Evolutionary conservation across 2,329 filamentous ascomycete species (phyloP).

Genomic region (Fusarium anthophilum): DNA sequence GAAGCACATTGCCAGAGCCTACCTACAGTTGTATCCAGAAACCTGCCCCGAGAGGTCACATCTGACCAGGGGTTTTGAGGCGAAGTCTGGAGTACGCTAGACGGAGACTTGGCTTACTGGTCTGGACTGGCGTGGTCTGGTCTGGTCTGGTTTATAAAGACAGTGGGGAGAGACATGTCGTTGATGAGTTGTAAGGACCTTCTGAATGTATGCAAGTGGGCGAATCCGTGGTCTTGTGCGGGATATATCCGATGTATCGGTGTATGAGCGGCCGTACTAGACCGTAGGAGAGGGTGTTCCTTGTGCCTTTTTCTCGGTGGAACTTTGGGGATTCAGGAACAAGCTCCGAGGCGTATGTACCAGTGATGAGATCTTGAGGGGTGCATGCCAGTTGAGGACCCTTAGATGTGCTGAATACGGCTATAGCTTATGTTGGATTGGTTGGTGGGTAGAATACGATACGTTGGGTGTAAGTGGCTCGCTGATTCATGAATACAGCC

Average conservation of each 20-base stretch:
- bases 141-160: background rate
- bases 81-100: slow-evolving; percentile 14
- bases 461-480: slow-evolving; percentile 2
- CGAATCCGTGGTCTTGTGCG: slow-evolving; percentile 14
- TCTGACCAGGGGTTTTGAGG: slow-evolving; percentile 4
- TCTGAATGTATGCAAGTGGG: slow-evolving; percentile 15
- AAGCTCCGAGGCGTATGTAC: background rate
- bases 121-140: background rate
- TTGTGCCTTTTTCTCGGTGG: slow-evolving; percentile 2
- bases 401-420: background rate
- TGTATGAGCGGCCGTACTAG: slow-evolving; percentile 6
- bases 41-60: background rate
- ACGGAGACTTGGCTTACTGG: slow-evolving; percentile 14
- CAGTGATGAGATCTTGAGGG: slow-evolving; percentile 1
- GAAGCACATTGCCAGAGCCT: slow-evolving; percentile 13
- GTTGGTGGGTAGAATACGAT: background rate
- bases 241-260: slow-evolving; percentile 14
- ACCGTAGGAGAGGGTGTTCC: slow-evolving; percentile 11
- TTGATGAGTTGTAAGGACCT: background rate
- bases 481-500: background rate
- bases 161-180: background rate
- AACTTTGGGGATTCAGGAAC: slow-evolving; percentile 23
- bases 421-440: background rate
- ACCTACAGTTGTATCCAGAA: background rate
- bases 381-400: slow-evolving; percentile 4